Base-by-base conservation (phyloP, 805 yeast genomes). In the Candida adriatica region DNA sequence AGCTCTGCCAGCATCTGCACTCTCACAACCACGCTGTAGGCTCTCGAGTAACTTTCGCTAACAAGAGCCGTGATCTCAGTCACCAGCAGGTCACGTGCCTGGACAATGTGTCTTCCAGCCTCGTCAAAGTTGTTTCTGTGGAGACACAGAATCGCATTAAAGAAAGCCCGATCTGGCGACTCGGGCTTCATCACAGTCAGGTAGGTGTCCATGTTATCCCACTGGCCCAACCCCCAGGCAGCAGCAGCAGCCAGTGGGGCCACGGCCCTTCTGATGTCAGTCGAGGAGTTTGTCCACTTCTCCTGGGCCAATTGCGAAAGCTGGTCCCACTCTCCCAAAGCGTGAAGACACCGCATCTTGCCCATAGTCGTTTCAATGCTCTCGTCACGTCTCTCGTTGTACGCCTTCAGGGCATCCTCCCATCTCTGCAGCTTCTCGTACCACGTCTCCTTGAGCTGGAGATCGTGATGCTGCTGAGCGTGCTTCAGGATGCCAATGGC, bases 171-270 rank as follows among this genome's bases (percentile, higher is more conserved):
- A 51, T 92, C 97, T 1, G 97, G 96, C 3, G 96, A 83, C 39
- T 86, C 95, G 3, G 75, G 64, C 44, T 85, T 85, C 94, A 92
- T 87, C 2, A 83, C 95, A 42, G 75, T 65, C 34, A 90, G 88
- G 47, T 87, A 92, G 6, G 82, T 73, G 48, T 85, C 96, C 87
- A 94, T 88, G 47, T 84, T 69, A 43, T 87, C 96, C 98, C 98
- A 94, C 51, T 85, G 92, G 2, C 90, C 90, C 25, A 94, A 64
- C 11, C 97, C 96, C 98, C 98, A 92, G 1, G 97, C 86, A 1
- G 98, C 96, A 3, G 97, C 96, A 0, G 98, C 98, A 0, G 97
- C 98, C 33, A 94, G 62, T 1, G 98, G 97, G 2, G 98, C 98
- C 45, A 92, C 87, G 6, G 79, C 74, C 34, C 95, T 66, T 45